A percentile compares a stretch with the other conserved stretches of the same genome.
Conservation (phyloP, 805 yeast genomes). For the Ogataea degrootiae region DNA sequence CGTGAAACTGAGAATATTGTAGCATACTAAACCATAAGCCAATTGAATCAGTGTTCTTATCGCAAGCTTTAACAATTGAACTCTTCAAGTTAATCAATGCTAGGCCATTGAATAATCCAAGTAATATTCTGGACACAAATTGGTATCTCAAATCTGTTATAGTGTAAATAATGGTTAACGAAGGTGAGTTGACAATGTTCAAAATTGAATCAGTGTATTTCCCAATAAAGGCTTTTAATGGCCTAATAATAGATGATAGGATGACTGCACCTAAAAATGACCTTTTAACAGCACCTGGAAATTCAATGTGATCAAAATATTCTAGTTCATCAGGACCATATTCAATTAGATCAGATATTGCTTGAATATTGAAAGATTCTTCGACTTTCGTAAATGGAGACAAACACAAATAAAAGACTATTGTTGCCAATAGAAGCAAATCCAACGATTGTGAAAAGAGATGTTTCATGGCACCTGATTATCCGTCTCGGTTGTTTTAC, state of each 20-base stretch:
- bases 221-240: constrained; percentile 16
- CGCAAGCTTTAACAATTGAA: constrained; percentile 26
- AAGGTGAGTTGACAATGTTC: background rate
- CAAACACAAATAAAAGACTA: constrained; percentile 44
- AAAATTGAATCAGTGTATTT: constrained; percentile 1
- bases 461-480: background rate
- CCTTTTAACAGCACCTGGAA: constrained; percentile 89
- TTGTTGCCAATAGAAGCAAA: constrained; percentile 37
- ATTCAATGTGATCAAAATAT: constrained; percentile 66
- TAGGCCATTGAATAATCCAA: constrained; percentile 59
- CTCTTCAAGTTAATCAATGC: constrained; percentile 49
- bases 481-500: background rate
- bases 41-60: constrained; percentile 18
- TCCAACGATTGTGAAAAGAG: constrained; percentile 10
- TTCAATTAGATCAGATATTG: constrained; percentile 72
- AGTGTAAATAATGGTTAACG: constrained; percentile 1
- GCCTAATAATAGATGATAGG: constrained; percentile 43
- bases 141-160: constrained; percentile 48
- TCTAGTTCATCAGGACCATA: constrained; percentile 48
- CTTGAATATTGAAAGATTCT: constrained; percentile 89
- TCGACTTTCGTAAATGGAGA: constrained; percentile 92
- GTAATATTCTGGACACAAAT: constrained; percentile 47
- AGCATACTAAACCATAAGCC: constrained; percentile 60
- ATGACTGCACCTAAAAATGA: constrained; percentile 70
- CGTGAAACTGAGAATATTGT: constrained; percentile 68